These are phyloP conservation scores for Brassica cretica DNA, from an alignment of 345 rosid genomes.

Conservation along the genomic window DNA sequence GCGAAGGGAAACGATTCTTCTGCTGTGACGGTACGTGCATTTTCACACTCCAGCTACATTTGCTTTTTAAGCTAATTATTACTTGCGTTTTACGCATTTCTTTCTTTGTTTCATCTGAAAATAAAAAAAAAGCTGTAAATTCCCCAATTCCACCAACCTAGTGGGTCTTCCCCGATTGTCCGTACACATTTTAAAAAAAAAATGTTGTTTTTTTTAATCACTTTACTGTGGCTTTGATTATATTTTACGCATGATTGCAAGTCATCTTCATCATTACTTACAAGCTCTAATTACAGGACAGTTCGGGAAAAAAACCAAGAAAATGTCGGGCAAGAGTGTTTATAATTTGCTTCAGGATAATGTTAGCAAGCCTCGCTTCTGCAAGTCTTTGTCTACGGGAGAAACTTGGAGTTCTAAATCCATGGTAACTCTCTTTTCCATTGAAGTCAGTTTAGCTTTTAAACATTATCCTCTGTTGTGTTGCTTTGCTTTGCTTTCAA, in stretches of 20 bases:
- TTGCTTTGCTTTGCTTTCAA: background rate
- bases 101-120: no score
- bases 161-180: no score
- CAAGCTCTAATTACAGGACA: background rate
- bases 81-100: no score
- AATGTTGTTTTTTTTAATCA: background rate
- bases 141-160: no score
- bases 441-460: background rate
- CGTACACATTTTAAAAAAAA: no score
- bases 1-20: background rate
- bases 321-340: background rate
- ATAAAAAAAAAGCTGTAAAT: no score
- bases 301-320: background rate
- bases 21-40: background rate
- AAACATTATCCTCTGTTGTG: background rate
- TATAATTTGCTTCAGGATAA: background rate
- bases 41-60: background rate
- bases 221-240: background rate
- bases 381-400: conserved; percentile 23
- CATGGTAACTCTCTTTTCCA: conserved; percentile 19
- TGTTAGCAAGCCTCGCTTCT: conserved; percentile 23
- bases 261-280: background rate
- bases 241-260: background rate
- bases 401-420: conserved; percentile 24
- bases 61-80: no score